Percentiles rank a stretch among this genome's conserved stretches.
These are phyloP conservation scores for Pythium aquatile DNA, from an alignment of 352 stramenopile species.

Conservation along the genomic window DNA sequence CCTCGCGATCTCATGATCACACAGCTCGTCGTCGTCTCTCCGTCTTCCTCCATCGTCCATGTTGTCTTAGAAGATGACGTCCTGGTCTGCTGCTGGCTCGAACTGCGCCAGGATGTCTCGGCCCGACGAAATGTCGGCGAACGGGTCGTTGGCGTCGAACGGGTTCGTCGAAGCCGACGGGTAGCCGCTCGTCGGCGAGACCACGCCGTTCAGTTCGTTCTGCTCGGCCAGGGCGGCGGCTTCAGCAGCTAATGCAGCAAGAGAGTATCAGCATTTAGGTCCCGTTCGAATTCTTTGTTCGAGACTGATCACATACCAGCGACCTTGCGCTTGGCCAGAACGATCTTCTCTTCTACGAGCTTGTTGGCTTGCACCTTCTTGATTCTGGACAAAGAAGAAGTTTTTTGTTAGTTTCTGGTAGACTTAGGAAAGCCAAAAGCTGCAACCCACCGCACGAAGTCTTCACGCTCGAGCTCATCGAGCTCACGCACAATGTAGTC, in stretches of 20 bases:
- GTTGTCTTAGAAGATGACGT: constrained; percentile 72
- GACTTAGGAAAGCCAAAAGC: too few relatives aligned
- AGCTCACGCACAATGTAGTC: constrained; percentile 97
- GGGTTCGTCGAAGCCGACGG: constrained; percentile 17
- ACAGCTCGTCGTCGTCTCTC: neutral
- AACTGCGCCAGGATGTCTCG: constrained; percentile 83
- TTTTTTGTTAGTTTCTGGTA: too few relatives aligned
- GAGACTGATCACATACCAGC: constrained; percentile 28
- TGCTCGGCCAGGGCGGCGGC: neutral
- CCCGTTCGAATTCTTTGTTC: too few relatives aligned
- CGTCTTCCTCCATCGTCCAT: neutral
- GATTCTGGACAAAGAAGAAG: constrained; percentile 60
- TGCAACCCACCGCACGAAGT: constrained; percentile 76
- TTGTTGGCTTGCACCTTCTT: constrained; percentile 99
- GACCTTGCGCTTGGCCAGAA: constrained; percentile 55
- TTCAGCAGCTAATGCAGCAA: neutral
- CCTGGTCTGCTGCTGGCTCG: constrained; percentile 64
- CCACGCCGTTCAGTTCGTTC: neutral
- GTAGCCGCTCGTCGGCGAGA: constrained; percentile 7
- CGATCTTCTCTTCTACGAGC: constrained; percentile 81
- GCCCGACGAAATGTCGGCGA: constrained; percentile 65
- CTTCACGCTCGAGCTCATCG: constrained; percentile 98
- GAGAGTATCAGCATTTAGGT: neutral
- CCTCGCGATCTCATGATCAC: neutral
- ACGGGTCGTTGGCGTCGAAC: constrained; percentile 57